Evolutionary conservation across 2,329 filamentous ascomycete species (phyloP), one percentile per base, ranked within the genome.

Genomic region (Penicillium sp.): DNA sequence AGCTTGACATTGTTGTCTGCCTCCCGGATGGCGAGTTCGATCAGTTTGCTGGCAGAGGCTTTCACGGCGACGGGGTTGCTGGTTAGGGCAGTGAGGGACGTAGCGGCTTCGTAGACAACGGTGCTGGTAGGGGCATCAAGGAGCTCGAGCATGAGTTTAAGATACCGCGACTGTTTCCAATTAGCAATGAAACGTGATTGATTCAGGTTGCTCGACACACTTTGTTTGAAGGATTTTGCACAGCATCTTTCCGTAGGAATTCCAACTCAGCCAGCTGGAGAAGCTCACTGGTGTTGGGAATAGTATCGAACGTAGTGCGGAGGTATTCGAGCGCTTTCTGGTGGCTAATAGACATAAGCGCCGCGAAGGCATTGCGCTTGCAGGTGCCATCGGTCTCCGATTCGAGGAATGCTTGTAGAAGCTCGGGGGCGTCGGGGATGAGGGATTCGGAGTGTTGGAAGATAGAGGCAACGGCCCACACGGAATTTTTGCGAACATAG

Each of bases 1-100:
- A 99, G 86, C 78, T 99, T 99, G 59, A 99, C 94, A 69, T 99
- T 99, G 80, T 99, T 99, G 73, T 99, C 94, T 0, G 94, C 88
- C 75, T 97, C 94, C 76, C 96, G 96, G 71, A 99, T 97, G 70
- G 89, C 91, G 7, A 99, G 81, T 73, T 99, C 94, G 59, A 97
- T 96, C 71, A 99, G 94, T 70, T 99, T 99, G 63, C 85, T 84
- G 12, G 94, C 94, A 8, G 94, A 94, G 21, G 94, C 94, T 77
- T 97, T 99, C 53, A 99, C 93, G 15, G 94, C 94, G 10, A 99
- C 94, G 1, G 94, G 93, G 75, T 99, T 99, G 74, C 85, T 95
- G 17, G 94, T 99, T 46, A 99, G 83, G 1, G 92, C 87, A 6
- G 93, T 97, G 50, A 99, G 81, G 10, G 93, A 96, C 1, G 93